Base-by-base conservation (phyloP, 2,329 filamentous ascomycete genomes). In the Colletotrichum tropicale region DNA sequence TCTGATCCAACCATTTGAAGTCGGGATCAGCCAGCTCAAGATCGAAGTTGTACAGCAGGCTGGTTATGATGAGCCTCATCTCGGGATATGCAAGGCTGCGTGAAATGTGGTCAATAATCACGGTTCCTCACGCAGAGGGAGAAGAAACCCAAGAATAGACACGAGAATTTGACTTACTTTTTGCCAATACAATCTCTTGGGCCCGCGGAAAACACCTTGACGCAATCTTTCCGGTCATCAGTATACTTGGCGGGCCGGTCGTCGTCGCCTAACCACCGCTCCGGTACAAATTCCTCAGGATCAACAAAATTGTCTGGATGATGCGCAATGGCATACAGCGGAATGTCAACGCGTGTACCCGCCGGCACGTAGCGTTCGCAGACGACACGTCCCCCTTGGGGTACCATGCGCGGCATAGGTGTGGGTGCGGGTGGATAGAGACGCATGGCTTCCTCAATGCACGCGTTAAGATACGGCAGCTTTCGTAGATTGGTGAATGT, bases 161-260 rank as follows among this genome's bases (percentile, higher is more conserved):
- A 21, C 43, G 12, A 58, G 7, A 21, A 2, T 13, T 12, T 2
- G 4, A 82, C 87, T 80, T 80, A 88, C 87, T 89, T 89, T 74
- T 83, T 83, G 3, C 89, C 89, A 36, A 90, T 83, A 72, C 89
- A 90, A 61, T 89, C 88, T 4, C 89, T 81, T 12, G 88, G 85
- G 0, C 89, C 88, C 4, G 87, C 65, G 8, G 85, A 85, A 75
- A 91, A 90, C 1, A 89, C 86, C 80, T 89, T 86, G 70, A 88
- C 18, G 16, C 70, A 75, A 2, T 73, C 70, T 18, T 56, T 62
- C 64, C 38, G 38, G n/a, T 75, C 73, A 24, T 21, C 32, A n/a
- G 26, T 30, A 60, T 73, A 75, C 56, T 30, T 68, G 32, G 24
- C 52, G 16, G 64, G 66, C 21, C 28, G 60, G 8, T 66, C 52